A percentile compares a stretch with the other conserved stretches of the same genome.
These are phyloP conservation scores for Paecilomyces dactylethromorphus DNA, from an alignment of 2,329 filamentous ascomycete species.

Conservation along the genomic window DNA sequence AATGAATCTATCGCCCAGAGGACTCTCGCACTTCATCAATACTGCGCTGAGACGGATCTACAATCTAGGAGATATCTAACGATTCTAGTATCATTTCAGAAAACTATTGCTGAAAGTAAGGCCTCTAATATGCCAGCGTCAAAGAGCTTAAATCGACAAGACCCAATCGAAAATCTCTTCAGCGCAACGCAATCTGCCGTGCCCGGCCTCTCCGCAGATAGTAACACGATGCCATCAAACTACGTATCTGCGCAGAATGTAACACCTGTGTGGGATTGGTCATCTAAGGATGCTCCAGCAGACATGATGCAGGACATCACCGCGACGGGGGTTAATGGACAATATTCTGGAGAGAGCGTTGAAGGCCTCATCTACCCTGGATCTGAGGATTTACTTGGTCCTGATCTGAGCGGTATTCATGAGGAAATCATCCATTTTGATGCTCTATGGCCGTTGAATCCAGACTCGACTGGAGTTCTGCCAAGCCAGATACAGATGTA, in stretches of 20 bases:
- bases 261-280: constrained; percentile 8
- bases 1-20: constrained; percentile 38
- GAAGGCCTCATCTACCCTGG: constrained; percentile 9
- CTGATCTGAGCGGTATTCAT: constrained; percentile 6
- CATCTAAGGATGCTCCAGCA: background rate
- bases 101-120: constrained; percentile 13
- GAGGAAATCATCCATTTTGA: constrained; percentile 11
- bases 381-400: constrained; percentile 6
- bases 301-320: constrained; percentile 1
- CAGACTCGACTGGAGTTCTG: constrained; percentile 6
- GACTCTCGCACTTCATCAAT: constrained; percentile 44
- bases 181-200: constrained; percentile 1
- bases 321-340: constrained; percentile 1
- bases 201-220: background rate
- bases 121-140: constrained; percentile 2
- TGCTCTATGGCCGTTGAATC: constrained; percentile 9
- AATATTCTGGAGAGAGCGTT: constrained; percentile 5
- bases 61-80: constrained; percentile 46
- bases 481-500: constrained; percentile 11
- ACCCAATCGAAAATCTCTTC: constrained; percentile 9
- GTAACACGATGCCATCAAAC: background rate
- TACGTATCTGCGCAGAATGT: background rate
- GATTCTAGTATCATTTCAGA: constrained; percentile 46
- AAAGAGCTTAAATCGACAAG: constrained; percentile 3
- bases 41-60: constrained; percentile 43